phyloP scores from a whole-genome alignment of 441 rosid genomes.

The Aleurites moluccanus region DNA sequence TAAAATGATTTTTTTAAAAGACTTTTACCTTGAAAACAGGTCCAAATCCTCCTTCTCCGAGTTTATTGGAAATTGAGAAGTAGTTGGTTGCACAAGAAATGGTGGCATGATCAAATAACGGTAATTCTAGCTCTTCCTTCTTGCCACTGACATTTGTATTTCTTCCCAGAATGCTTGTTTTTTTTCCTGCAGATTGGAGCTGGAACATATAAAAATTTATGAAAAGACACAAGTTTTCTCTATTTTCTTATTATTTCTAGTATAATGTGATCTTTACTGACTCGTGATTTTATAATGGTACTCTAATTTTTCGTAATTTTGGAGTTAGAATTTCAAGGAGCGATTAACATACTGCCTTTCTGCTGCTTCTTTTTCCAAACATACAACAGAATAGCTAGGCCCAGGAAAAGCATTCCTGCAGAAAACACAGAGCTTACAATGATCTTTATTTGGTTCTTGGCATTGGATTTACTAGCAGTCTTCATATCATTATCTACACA shows the following conservation, averaged over 20 bases:
- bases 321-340: neutral
- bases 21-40: neutral
- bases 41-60: slow-evolving; percentile 1
- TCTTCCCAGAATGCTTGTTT: neutral
- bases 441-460: neutral
- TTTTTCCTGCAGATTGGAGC: neutral
- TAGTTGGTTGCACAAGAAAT: neutral
- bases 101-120: neutral
- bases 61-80: neutral
- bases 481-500: slow-evolving; percentile 3
- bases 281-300: no score
- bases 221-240: no score
- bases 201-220: neutral
- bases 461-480: neutral
- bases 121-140: neutral
- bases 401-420: neutral
- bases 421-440: neutral
- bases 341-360: neutral
- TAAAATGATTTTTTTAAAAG: neutral
- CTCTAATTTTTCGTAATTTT: neutral
- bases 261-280: neutral
- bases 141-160: neutral
- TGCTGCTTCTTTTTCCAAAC: slow-evolving; percentile 7
- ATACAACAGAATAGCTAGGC: neutral
- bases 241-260: no score